Evolutionary conservation across 108 stramenopile genomes (phyloP).

Genomic region (Skeletonema costatum): DNA sequence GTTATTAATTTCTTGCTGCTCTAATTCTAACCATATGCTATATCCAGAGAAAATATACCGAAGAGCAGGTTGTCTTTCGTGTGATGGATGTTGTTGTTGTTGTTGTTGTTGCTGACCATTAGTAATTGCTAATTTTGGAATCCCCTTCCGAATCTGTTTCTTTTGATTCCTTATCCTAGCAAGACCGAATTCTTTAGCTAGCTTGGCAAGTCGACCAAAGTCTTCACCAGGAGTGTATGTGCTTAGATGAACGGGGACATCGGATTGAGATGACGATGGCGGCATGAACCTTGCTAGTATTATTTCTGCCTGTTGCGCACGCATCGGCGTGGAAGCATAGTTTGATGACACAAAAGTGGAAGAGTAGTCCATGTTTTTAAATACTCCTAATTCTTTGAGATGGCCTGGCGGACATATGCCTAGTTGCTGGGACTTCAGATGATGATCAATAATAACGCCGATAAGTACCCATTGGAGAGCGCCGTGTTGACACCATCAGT

Average conservation of each 20-base stretch:
- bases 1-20: slow-evolving; percentile 25
- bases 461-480: no score
- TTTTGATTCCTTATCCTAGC: not conserved
- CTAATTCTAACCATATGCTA: slow-evolving; percentile 47
- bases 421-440: no score
- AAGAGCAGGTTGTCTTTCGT: slow-evolving; percentile 18
- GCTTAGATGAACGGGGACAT: not conserved
- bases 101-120: not conserved
- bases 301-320: not conserved
- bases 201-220: not conserved
- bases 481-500: no score
- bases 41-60: slow-evolving; percentile 48
- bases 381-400: no score
- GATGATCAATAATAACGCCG: no score
- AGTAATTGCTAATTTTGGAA: not conserved
- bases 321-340: not conserved
- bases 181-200: not conserved
- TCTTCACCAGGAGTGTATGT: not conserved
- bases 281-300: not conserved
- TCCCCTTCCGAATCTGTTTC: not conserved
- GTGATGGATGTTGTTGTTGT: not conserved
- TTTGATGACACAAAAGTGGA: not conserved
- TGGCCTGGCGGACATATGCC: no score
- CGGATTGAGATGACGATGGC: not conserved
- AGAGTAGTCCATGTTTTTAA: not conserved